phyloP scores from a whole-genome alignment of 192 early-diverging fungal species.

The Backusella westeae region DNA sequence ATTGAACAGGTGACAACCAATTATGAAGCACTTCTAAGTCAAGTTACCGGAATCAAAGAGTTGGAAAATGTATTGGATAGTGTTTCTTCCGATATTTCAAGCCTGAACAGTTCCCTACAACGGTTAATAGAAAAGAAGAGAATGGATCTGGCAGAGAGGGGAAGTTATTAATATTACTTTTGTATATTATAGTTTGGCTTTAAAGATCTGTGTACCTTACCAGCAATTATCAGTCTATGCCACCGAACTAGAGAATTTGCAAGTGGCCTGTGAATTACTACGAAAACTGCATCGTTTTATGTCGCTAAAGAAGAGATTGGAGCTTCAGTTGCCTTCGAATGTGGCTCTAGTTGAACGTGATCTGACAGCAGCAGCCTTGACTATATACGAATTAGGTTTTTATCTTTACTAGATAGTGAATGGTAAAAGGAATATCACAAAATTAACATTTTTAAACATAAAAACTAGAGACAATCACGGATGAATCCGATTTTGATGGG shows the following conservation, averaged over 20 bases:
- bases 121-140: conserved; percentile 32
- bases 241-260: conserved; percentile 63
- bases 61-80: conserved; percentile 51
- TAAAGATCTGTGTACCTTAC: conserved; percentile 59
- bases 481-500: conserved; percentile 61
- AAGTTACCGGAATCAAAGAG: conserved; percentile 64
- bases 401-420: neutral
- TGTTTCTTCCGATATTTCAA: conserved; percentile 50
- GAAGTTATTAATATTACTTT: neutral
- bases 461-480: conserved; percentile 46
- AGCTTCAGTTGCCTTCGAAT: conserved; percentile 47
- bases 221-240: conserved; percentile 58
- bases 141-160: neutral
- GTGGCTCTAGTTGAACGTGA: conserved; percentile 31
- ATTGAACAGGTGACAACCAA: conserved; percentile 57
- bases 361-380: conserved; percentile 55
- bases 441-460: neutral
- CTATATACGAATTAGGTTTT: conserved; percentile 59
- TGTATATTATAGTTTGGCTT: conserved; percentile 42
- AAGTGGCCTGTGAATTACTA: conserved; percentile 57
- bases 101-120: conserved; percentile 56
- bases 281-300: conserved; percentile 60
- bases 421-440: neutral
- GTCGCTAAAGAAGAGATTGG: conserved; percentile 56
- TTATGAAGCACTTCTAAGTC: conserved; percentile 66